A percentile compares a stretch with the other conserved stretches of the same genome.
These are phyloP conservation scores for Lepraria neglecta DNA, from an alignment of 495 filamentous ascomycete species.

Conservation along the genomic window DNA sequence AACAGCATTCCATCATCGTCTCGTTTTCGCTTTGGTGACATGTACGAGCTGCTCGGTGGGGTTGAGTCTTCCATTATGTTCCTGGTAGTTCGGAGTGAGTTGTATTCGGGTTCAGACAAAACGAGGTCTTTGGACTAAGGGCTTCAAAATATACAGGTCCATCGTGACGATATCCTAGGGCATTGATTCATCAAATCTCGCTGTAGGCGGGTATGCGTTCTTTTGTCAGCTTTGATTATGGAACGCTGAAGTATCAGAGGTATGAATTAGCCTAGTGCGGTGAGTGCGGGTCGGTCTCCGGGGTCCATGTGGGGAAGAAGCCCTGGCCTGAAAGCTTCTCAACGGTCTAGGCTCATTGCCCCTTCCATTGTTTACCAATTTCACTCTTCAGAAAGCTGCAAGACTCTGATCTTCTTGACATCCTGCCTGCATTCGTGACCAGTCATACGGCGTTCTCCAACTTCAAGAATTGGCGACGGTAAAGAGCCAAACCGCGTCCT, in stretches of 20 bases:
- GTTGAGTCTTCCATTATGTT: constrained; percentile 14
- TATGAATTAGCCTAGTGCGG: background rate
- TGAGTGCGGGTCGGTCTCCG: constrained; percentile 1
- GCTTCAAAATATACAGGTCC: background rate
- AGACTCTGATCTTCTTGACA: background rate
- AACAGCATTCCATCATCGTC: constrained; percentile 35
- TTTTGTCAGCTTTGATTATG: background rate
- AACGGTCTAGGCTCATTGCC: background rate
- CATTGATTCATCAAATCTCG: background rate
- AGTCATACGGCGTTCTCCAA: background rate
- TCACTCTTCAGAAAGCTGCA: background rate
- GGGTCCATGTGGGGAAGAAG: constrained; percentile 6
- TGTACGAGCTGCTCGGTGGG: constrained; percentile 18
- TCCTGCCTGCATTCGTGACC: background rate
- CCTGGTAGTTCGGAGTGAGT: background rate
- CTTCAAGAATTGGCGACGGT: background rate
- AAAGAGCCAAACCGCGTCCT: background rate
- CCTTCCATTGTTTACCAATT: background rate
- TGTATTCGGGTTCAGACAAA: background rate
- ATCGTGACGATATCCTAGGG: background rate
- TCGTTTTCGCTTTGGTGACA: constrained; percentile 43
- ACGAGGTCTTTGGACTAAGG: background rate
- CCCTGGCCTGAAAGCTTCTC: background rate
- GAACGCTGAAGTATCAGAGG: background rate
- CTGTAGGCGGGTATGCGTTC: background rate